Conservation (phyloP, 257 asterid genomes). For the Solanum megistacrolobum region DNA sequence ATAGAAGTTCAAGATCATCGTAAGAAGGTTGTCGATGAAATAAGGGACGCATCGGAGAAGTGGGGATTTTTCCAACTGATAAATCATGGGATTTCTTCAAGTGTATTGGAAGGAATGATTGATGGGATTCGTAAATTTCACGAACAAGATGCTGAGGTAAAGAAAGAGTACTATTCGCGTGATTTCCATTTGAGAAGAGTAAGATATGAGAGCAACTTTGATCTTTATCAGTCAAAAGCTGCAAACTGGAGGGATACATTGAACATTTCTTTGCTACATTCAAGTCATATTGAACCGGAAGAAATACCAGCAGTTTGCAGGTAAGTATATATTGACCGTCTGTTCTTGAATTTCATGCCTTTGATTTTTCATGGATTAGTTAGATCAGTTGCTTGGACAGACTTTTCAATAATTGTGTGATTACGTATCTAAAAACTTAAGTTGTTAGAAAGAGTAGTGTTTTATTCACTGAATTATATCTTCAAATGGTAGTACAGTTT, state of each 20-base stretch:
- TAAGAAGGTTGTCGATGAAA: constrained; percentile 10
- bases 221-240: constrained; percentile 31
- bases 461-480: background rate
- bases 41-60: constrained; percentile 38
- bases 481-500: background rate
- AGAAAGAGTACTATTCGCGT: constrained; percentile 26
- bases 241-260: constrained; percentile 77
- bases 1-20: constrained; percentile 6
- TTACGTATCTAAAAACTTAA: background rate
- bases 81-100: constrained; percentile 45
- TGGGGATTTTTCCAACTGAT: constrained; percentile 60
- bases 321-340: constrained; percentile 1
- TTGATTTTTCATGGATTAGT: background rate
- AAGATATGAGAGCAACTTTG: constrained; percentile 49
- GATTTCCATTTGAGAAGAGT: constrained; percentile 26
- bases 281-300: constrained; percentile 21
- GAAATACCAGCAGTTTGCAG: constrained; percentile 60
- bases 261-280: constrained; percentile 17
- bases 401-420: background rate
- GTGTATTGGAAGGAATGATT: constrained; percentile 42
- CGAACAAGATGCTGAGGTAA: constrained; percentile 44
- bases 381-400: background rate
- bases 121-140: constrained; percentile 50
- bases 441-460: background rate
- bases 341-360: background rate